Evolutionary conservation across 345 rosid genomes (phyloP).

Genomic region (Citrus medica): DNA sequence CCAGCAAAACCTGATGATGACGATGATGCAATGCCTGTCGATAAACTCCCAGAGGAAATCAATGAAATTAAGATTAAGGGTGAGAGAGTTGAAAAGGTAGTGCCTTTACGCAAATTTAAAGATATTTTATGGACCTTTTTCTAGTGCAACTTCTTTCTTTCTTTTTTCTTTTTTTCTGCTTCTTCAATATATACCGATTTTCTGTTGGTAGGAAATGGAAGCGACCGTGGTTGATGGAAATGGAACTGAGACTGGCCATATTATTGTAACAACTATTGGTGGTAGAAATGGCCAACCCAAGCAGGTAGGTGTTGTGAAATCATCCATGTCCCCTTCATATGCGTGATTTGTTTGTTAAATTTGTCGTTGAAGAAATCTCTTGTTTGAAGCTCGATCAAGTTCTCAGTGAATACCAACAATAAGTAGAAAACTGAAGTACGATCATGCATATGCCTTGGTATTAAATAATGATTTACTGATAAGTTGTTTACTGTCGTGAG

Average conservation of each 20-base stretch:
- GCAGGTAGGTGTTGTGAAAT: conserved; percentile 26
- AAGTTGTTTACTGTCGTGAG: neutral
- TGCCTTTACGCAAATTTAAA: neutral
- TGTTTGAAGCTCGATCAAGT: neutral
- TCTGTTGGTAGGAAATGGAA: conserved; percentile 34
- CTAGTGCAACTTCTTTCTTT: neutral
- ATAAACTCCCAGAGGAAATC: conserved; percentile 20
- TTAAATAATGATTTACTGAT: neutral
- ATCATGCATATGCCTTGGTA: neutral
- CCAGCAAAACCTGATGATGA: neutral
- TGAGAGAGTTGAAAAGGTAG: conserved; percentile 19
- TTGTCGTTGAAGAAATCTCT: neutral
- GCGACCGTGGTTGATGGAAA: conserved; percentile 40
- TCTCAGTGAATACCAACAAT: neutral
- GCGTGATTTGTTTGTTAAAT: neutral
- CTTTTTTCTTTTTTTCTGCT: neutral
- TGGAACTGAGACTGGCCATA: conserved; percentile 39
- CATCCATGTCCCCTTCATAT: neutral
- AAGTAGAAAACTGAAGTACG: neutral
- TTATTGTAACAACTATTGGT: conserved; percentile 44
- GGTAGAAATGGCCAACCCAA: conserved; percentile 46
- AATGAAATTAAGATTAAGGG: conserved; percentile 18
- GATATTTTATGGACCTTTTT: neutral
- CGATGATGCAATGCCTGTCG: conserved; percentile 12
- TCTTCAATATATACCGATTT: neutral